A percentile compares a stretch with the other conserved stretches of the same genome.
Conservation (phyloP, 331 rosid genomes). For the Rhamnella rubrinervis region DNA sequence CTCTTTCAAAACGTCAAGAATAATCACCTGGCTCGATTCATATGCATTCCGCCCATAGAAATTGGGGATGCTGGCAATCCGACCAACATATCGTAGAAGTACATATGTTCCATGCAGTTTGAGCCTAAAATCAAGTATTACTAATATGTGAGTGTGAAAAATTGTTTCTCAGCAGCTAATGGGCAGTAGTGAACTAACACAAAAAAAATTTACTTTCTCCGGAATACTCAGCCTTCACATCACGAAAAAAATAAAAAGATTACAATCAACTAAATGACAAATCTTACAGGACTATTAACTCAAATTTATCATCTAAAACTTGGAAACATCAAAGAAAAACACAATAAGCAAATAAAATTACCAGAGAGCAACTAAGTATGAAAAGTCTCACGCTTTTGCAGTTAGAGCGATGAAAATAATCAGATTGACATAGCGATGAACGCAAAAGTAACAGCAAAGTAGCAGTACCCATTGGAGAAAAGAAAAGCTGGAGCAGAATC, state of each 20-base stretch:
- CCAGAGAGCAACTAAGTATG: too few species aligned
- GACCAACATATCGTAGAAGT: conserved; percentile 70
- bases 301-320: too few species aligned
- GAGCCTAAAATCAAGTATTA: conserved; percentile 39
- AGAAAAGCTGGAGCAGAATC: conserved; percentile 50
- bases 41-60: conserved; percentile 62
- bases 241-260: too few species aligned
- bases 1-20: not conserved
- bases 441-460: not conserved
- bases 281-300: too few species aligned
- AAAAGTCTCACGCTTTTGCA: not conserved
- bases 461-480: conserved; percentile 69
- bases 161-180: not conserved
- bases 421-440: not conserved
- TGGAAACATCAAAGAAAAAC: too few species aligned
- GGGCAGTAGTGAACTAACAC: not conserved
- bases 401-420: not conserved
- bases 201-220: too few species aligned
- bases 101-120: conserved; percentile 60
- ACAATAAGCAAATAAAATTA: too few species aligned
- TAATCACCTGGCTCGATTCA: conserved; percentile 65
- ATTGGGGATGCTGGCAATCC: conserved; percentile 48
- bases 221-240: too few species aligned
- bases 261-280: too few species aligned
- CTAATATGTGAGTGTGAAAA: conserved; percentile 1